A percentile compares a stretch with the other conserved stretches of the same genome.
These are phyloP conservation scores for Populus deltoides DNA, from an alignment of 345 rosid genomes.

Conservation along the genomic window DNA sequence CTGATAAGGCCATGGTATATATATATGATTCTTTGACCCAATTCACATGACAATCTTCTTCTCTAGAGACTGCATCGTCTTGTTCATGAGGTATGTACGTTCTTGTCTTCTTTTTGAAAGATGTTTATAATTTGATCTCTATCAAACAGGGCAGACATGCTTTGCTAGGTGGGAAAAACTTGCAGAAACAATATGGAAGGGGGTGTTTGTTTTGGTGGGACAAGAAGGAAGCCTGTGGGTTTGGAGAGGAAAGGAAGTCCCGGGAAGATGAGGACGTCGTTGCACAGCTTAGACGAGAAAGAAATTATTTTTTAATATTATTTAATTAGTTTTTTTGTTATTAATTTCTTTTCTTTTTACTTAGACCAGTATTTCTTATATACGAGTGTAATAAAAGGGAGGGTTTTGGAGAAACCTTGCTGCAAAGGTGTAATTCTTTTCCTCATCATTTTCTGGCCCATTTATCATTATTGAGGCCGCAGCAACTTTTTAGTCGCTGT, in stretches of 20 bases:
- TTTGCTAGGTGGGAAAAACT: background rate
- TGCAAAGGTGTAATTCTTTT: no score
- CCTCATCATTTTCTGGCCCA: no score
- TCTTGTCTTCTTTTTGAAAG: background rate
- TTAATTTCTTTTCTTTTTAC: no score
- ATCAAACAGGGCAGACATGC: background rate
- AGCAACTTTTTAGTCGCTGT: no score
- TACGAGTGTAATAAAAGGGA: no score
- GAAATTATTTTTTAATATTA: no score
- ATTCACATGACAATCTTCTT: background rate
- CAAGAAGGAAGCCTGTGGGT: background rate
- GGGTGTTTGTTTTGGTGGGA: background rate
- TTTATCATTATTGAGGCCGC: no score
- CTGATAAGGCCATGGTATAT: background rate
- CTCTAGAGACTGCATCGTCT: no score
- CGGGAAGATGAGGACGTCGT: slow-evolving; percentile 39
- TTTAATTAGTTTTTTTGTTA: no score
- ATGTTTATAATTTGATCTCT: background rate
- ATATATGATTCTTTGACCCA: background rate
- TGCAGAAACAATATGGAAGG: background rate
- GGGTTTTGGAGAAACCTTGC: no score
- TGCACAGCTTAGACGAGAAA: slow-evolving; percentile 14
- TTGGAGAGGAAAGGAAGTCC: slow-evolving; percentile 15
- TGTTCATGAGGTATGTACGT: background rate
- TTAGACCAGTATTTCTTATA: no score